phyloP scores from a whole-genome alignment of 352 stramenopile species.

The Pythium apleroticum region DNA sequence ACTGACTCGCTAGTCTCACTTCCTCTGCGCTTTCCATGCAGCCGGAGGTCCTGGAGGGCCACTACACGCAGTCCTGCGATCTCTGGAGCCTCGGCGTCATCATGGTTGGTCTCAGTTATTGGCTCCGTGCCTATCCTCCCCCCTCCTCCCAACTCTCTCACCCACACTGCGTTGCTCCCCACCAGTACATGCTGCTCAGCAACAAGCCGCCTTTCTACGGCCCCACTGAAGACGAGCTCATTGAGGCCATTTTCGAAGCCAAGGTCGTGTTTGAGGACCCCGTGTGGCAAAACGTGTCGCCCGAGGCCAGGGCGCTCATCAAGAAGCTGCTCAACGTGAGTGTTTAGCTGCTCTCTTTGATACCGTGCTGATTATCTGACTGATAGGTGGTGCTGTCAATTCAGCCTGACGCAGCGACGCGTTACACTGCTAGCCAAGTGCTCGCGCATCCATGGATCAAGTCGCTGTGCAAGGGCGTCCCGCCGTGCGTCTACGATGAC shows the following conservation, averaged over 20 bases:
- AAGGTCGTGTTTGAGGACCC: conserved; percentile 54
- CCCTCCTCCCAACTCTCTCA: no score
- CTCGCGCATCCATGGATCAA: conserved; percentile 77
- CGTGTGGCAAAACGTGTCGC: conserved; percentile 56
- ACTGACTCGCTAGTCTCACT: neutral
- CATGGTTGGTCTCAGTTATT: conserved; percentile 43
- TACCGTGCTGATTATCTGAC: neutral
- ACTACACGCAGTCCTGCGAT: conserved; percentile 76
- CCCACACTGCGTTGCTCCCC: no score
- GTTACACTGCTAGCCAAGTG: conserved; percentile 65
- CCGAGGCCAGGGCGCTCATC: conserved; percentile 68
- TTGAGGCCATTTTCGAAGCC: conserved; percentile 72
- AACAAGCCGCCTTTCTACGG: conserved; percentile 73
- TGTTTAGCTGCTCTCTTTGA: neutral
- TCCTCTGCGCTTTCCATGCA: conserved; percentile 13
- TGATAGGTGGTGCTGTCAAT: neutral
- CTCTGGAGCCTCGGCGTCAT: conserved; percentile 84
- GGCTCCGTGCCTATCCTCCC: no score
- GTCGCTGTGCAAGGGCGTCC: conserved; percentile 38
- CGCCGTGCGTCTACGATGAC: conserved; percentile 53
- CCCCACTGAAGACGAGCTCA: conserved; percentile 64
- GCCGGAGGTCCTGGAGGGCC: conserved; percentile 66
- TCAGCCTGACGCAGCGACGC: conserved; percentile 45
- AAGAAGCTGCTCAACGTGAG: conserved; percentile 71
- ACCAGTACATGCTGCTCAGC: conserved; percentile 83